Evolutionary conservation across 164 flowering plant genomes (phyloP), one percentile per base, ranked within the genome.

Genomic region (Annona squamosa): DNA sequence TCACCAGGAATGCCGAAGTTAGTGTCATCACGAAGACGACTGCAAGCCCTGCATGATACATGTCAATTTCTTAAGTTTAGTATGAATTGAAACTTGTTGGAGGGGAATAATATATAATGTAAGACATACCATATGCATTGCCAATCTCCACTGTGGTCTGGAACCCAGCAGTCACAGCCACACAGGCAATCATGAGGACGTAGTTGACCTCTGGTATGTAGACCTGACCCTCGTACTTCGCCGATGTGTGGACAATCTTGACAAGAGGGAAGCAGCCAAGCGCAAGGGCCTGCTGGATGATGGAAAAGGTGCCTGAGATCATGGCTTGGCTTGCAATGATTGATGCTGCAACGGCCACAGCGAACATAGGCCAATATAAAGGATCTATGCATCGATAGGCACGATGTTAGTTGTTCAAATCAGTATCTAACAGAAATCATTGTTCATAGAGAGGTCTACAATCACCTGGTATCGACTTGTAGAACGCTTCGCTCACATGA

Each of bases 311-410:
- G 2, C 85, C 92, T 0, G 88, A 87, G 46, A 89, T 88, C 88
- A 88, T 81, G 1, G 89, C 88, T 74, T 87, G 89, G 65, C 92
- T 93, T 4, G 93, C 97, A 13, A 91, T 90, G 71, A 93, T 86
- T 3, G 97, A 73, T 0, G 94, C 89, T 64, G 77, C 0, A 5
- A 90, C 89, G 3, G 94, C 94, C 76, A 89, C 85, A 46, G 79
- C 87, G 76, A 92, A 92, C 88, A 85, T 83, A 7, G 92, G 91
- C 93, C 92, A 89, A 47, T 82, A 90, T 9, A 87, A 0, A 4
- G 80, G 65, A 19, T 37, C 91, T 89, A 81, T 26, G 59, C 63
- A 7, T 18, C 9, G 42, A 41, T 63, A 4, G 26, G 42, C 2
- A 7, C 7, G 10, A 18, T 63, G 42, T 7, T 37, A 19, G 37